phyloP scores from a whole-genome alignment of 306 rosid genomes.

The Vigna angularis region DNA sequence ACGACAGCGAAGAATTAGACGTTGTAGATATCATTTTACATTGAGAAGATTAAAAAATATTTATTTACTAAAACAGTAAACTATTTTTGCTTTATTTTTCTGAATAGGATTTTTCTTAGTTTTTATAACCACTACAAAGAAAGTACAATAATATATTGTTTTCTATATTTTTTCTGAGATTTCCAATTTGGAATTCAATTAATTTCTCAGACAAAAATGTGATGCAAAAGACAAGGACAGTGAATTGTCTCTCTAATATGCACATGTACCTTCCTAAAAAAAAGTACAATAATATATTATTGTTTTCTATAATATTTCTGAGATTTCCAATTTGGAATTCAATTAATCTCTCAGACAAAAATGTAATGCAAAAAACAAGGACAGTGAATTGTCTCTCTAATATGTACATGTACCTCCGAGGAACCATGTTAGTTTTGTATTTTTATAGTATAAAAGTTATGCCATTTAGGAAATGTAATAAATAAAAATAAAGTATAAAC shows the following conservation, averaged over 20 bases:
- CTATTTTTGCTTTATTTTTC: background rate
- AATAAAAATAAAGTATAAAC: background rate
- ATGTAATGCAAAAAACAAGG: background rate
- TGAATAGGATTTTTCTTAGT: slow-evolving; percentile 8
- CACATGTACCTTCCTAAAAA: no score
- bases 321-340: background rate
- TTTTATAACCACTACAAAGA: background rate
- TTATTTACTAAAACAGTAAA: slow-evolving; percentile 12
- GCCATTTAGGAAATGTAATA: background rate
- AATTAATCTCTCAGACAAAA: slow-evolving; percentile 1
- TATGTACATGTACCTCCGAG: no score
- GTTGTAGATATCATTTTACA: background rate
- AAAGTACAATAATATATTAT: background rate
- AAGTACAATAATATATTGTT: slow-evolving; percentile 5
- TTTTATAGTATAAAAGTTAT: no score
- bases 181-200: slow-evolving; percentile 8
- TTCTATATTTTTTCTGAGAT: background rate
- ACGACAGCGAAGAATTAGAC: slow-evolving; percentile 42
- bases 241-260: no score
- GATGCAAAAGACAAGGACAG: background rate
- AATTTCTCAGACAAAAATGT: background rate
- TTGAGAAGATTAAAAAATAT: background rate
- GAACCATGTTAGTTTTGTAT: no score
- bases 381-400: no score
- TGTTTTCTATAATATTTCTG: slow-evolving; percentile 3